Conservation (phyloP, 768 basidiomycete species). For the Phanerochaete carnosa region DNA sequence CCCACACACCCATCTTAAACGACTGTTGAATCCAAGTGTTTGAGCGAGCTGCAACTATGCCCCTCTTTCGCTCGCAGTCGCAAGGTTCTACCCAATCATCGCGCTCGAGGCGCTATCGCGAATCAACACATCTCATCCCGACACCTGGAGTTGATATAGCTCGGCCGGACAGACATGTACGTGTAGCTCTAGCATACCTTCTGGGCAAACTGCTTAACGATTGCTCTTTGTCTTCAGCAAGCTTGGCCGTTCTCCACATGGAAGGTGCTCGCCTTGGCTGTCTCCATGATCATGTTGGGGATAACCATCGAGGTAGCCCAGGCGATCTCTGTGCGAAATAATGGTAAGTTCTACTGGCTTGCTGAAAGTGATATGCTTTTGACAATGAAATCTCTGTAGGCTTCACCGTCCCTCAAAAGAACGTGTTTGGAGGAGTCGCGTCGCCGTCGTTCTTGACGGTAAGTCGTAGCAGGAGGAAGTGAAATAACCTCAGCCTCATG, state of each 20-base stretch:
- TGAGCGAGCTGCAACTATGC: background rate
- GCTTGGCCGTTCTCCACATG: slow-evolving; percentile 4
- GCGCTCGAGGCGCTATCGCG: slow-evolving; percentile 5
- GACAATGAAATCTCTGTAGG: slow-evolving; percentile 37
- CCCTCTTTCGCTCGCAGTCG: background rate
- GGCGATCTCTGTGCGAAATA: slow-evolving; percentile 35
- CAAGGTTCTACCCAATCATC: background rate
- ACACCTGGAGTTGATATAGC: background rate
- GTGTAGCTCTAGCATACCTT: background rate
- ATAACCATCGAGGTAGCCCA: slow-evolving; percentile 46
- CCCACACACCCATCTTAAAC: background rate
- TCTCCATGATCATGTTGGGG: slow-evolving; percentile 44
- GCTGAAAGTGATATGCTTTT: background rate
- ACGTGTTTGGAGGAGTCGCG: slow-evolving; percentile 42
- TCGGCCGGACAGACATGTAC: background rate
- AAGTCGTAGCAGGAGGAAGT: slow-evolving; percentile 26
- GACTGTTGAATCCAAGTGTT: background rate
- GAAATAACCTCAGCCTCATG: background rate
- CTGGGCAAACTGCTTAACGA: too few species aligned
- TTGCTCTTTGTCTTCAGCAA: background rate
- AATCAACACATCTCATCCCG: slow-evolving; percentile 8
- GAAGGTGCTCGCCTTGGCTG: slow-evolving; percentile 21
- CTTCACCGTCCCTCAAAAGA: slow-evolving; percentile 47
- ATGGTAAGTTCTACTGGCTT: slow-evolving; percentile 33
- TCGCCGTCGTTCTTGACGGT: slow-evolving; percentile 44